A percentile compares a stretch with the other conserved stretches of the same genome.
These are phyloP conservation scores for Gymnopus androsaceus DNA, from an alignment of 1,284 basidiomycete species.

Conservation along the genomic window DNA sequence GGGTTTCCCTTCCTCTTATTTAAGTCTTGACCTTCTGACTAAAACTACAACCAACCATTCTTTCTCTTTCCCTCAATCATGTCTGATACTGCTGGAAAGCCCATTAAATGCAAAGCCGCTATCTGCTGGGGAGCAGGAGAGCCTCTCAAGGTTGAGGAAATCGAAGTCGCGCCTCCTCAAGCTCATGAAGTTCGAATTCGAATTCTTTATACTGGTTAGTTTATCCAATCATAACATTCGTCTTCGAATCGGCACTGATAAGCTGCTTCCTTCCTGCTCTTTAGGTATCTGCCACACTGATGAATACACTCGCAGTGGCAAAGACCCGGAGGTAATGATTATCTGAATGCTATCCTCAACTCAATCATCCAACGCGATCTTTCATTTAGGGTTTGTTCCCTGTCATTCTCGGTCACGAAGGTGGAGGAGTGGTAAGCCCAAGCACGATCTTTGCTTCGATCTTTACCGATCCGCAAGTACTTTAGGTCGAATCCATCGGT, in stretches of 20 bases:
- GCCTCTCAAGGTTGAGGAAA: constrained; percentile 85
- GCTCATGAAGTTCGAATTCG: constrained; percentile 93
- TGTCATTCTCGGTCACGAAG: constrained; percentile 92
- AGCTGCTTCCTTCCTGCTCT: constrained; percentile 14
- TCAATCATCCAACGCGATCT: constrained; percentile 7
- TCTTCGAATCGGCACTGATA: background rate
- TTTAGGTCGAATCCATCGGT: constrained; percentile 95
- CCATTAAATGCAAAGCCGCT: constrained; percentile 93
- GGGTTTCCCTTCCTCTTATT: background rate
- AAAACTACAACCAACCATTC: background rate
- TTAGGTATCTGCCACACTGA: constrained; percentile 97
- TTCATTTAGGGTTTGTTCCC: constrained; percentile 82
- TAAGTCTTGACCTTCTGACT: constrained; percentile 3
- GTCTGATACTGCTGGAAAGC: constrained; percentile 70
- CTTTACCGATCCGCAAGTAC: constrained; percentile 20
- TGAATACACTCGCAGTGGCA: constrained; percentile 95
- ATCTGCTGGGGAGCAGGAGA: constrained; percentile 96
- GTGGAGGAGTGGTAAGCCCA: constrained; percentile 72
- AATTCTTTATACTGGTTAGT: constrained; percentile 84
- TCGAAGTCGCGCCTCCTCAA: constrained; percentile 91
- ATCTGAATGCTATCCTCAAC: background rate
- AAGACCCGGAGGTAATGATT: constrained; percentile 83
- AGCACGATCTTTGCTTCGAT: constrained; percentile 10
- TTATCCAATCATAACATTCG: constrained; percentile 13
- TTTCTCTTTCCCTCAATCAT: constrained; percentile 36